These are phyloP conservation scores for Monilinia aucupariae DNA, from an alignment of 2,329 filamentous ascomycete species.

Conservation along the genomic window DNA sequence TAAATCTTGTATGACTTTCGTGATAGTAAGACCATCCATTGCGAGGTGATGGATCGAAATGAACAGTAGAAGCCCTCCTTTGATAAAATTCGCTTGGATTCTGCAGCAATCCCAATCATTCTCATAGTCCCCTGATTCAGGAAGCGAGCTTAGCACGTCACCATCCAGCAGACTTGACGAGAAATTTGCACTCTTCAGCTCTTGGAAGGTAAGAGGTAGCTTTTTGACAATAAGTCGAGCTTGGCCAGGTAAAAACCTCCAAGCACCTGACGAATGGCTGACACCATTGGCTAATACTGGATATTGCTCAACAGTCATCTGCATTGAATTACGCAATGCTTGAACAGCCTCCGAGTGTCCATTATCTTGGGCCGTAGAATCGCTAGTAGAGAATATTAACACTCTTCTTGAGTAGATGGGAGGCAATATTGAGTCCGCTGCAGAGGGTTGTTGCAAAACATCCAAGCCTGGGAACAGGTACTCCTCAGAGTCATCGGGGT, in stretches of 20 bases:
- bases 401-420: not conserved
- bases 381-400: not conserved
- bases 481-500: not conserved
- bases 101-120: constrained; percentile 2
- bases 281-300: not conserved
- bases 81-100: not conserved
- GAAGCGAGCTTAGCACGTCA: not conserved
- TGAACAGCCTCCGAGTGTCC: not conserved
- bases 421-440: not conserved
- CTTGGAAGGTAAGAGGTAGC: not conserved
- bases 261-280: not conserved
- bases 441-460: not conserved
- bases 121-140: not conserved
- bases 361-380: not conserved
- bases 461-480: not conserved
- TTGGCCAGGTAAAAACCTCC: not conserved
- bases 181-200: not conserved
- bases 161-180: not conserved
- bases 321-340: not conserved
- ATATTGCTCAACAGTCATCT: not conserved
- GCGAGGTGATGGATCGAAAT: not conserved
- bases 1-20: not conserved
- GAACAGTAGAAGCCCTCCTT: not conserved
- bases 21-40: not conserved
- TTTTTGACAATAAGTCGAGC: not conserved